A percentile compares a stretch with the other conserved stretches of the same genome.
Evolutionary conservation across 139 green algal genomes (phyloP).

Genomic region (Micractinium sp.): DNA sequence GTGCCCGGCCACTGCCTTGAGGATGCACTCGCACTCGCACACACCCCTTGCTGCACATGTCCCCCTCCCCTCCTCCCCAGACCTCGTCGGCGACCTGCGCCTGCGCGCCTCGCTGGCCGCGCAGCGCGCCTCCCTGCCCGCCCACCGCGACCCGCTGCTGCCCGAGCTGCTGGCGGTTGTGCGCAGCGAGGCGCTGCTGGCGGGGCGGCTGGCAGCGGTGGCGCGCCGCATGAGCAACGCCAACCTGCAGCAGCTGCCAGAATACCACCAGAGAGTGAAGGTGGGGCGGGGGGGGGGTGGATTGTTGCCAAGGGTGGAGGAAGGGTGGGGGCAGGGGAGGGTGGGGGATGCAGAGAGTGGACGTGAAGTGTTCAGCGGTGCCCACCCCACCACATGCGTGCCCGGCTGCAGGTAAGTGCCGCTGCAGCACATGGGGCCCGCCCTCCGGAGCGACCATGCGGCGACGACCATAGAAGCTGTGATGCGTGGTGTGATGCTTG

Average conservation of each 20-base stretch:
- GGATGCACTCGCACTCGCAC: too few species aligned
- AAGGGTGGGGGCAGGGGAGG: too few species aligned
- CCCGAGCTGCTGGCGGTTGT: slow-evolving; percentile 61
- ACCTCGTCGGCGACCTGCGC: slow-evolving; percentile 40
- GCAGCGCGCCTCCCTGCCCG: slow-evolving; percentile 42
- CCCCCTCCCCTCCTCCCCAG: background rate
- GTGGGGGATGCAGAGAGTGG: too few species aligned
- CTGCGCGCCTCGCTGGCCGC: slow-evolving; percentile 50
- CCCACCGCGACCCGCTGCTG: slow-evolving; percentile 61
- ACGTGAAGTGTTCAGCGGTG: too few species aligned
- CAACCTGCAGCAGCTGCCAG: slow-evolving; percentile 83
- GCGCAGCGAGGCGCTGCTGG: slow-evolving; percentile 60
- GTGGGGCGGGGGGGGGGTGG: background rate
- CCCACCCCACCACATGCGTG: too few species aligned
- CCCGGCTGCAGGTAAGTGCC: slow-evolving; percentile 62
- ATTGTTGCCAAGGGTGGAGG: too few species aligned
- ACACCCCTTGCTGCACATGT: too few species aligned
- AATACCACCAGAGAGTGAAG: slow-evolving; percentile 80
- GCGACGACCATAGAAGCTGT: too few species aligned
- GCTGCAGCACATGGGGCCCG: slow-evolving; percentile 77
- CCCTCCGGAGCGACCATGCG: too few species aligned
- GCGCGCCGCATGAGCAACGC: slow-evolving; percentile 68
- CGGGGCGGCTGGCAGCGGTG: slow-evolving; percentile 49
- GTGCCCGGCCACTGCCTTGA: too few species aligned
- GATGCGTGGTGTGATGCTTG: too few species aligned